Conservation (phyloP, 768 basidiomycete species). For the Dacryopinax primogenitus region DNA sequence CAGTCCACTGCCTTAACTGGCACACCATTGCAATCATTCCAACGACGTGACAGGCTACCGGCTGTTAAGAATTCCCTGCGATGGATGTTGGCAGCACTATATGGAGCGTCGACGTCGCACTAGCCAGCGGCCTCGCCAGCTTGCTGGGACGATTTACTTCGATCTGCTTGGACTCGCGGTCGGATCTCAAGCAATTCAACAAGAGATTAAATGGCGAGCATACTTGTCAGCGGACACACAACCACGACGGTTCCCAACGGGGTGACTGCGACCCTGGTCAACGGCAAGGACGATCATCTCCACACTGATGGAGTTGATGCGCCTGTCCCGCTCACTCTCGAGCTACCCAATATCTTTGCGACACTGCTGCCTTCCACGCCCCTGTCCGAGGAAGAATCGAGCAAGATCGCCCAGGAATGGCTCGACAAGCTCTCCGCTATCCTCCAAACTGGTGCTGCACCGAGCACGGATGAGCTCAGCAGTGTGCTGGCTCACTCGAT, state of each 20-base stretch:
- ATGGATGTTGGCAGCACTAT: neutral
- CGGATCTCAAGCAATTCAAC: neutral
- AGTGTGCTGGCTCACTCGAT: neutral
- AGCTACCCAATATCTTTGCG: neutral
- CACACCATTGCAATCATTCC: neutral
- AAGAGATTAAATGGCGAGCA: neutral
- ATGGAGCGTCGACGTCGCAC: neutral
- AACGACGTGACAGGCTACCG: neutral
- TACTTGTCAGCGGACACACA: neutral
- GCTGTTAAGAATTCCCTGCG: neutral
- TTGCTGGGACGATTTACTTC: neutral
- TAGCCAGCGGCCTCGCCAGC: neutral
- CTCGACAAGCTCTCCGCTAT: neutral
- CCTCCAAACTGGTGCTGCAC: neutral
- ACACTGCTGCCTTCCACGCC: neutral
- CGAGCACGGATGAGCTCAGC: neutral
- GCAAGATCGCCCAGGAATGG: neutral
- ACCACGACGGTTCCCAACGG: neutral
- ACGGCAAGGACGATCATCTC: neutral
- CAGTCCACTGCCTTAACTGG: neutral
- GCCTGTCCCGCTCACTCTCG: neutral
- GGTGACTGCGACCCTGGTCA: neutral
- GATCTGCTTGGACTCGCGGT: neutral
- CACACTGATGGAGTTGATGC: neutral
- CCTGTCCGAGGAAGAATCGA: neutral